Evolutionary conservation across 768 basidiomycete genomes (phyloP).

Genomic region (Leccinum pellstonianum): DNA sequence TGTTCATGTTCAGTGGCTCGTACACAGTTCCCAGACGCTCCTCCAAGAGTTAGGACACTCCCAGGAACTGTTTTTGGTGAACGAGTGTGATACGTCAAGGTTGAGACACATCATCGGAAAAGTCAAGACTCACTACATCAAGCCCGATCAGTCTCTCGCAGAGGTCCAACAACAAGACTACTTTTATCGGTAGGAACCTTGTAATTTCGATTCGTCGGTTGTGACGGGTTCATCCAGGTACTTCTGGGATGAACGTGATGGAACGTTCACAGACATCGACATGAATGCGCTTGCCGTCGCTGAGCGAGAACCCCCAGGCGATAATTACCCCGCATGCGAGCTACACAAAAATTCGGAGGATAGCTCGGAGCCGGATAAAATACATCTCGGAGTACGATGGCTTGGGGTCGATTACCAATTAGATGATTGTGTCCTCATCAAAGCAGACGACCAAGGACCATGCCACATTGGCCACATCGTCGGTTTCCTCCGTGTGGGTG

Average conservation of each 20-base stretch:
- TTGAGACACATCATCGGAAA: background rate
- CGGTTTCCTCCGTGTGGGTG: slow-evolving; percentile 27
- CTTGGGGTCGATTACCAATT: slow-evolving; percentile 53
- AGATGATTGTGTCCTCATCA: slow-evolving; percentile 60
- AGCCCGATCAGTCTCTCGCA: slow-evolving; percentile 24
- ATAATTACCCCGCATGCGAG: slow-evolving; percentile 56
- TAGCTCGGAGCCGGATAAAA: slow-evolving; percentile 25
- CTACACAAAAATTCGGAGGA: slow-evolving; percentile 33
- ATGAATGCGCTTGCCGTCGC: slow-evolving; percentile 15
- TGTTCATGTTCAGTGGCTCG: slow-evolving; percentile 73
- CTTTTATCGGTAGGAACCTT: slow-evolving; percentile 53
- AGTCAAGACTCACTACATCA: slow-evolving; percentile 41
- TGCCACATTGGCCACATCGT: slow-evolving; percentile 57
- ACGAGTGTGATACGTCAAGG: slow-evolving; percentile 47
- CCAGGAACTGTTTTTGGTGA: slow-evolving; percentile 63
- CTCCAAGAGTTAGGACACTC: slow-evolving; percentile 58
- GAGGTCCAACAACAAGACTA: slow-evolving; percentile 40
- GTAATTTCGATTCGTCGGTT: background rate
- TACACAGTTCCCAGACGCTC: slow-evolving; percentile 64
- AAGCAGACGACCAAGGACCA: slow-evolving; percentile 41
- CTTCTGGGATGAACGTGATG: slow-evolving; percentile 45
- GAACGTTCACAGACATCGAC: slow-evolving; percentile 46
- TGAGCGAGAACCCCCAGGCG: slow-evolving; percentile 33
- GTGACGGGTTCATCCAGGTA: slow-evolving; percentile 38
- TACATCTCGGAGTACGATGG: slow-evolving; percentile 46